phyloP scores from a whole-genome alignment of 2,329 filamentous ascomycete genomes.

The Trichoderma atroviride region DNA sequence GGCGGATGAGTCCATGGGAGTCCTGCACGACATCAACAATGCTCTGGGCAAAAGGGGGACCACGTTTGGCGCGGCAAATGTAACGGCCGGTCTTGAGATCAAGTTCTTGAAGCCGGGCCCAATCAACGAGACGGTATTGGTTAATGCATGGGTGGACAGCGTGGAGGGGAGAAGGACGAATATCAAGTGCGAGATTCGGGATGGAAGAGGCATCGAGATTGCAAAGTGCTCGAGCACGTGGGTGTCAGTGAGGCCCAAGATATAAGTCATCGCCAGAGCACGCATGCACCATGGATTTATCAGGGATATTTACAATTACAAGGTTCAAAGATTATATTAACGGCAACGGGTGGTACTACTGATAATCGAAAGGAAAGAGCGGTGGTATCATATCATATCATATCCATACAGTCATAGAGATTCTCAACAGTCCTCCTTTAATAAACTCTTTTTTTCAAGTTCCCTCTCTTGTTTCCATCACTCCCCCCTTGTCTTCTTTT shows the following conservation, averaged over 20 bases:
- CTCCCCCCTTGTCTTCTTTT: no score
- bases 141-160: conserved; percentile 38
- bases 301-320: background rate
- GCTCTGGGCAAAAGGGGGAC: conserved; percentile 38
- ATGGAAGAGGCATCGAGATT: conserved; percentile 37
- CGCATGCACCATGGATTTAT: background rate
- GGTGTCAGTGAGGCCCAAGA: conserved; percentile 38
- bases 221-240: conserved; percentile 39
- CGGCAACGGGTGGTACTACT: background rate
- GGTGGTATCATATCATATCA: conserved; percentile 28
- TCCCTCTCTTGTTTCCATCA: background rate
- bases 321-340: conserved; percentile 4
- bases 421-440: background rate
- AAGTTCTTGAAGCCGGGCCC: conserved; percentile 40
- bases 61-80: conserved; percentile 35
- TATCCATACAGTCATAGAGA: conserved; percentile 20
- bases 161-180: conserved; percentile 41
- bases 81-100: conserved; percentile 43
- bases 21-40: conserved; percentile 42
- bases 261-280: conserved; percentile 29
- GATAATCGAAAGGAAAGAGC: background rate
- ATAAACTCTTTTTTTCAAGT: background rate
- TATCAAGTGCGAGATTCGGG: conserved; percentile 37
- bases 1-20: conserved; percentile 44
- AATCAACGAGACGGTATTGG: conserved; percentile 37